Evolutionary conservation across 345 rosid species (phyloP).

Genomic region (Lepidium didymum): DNA sequence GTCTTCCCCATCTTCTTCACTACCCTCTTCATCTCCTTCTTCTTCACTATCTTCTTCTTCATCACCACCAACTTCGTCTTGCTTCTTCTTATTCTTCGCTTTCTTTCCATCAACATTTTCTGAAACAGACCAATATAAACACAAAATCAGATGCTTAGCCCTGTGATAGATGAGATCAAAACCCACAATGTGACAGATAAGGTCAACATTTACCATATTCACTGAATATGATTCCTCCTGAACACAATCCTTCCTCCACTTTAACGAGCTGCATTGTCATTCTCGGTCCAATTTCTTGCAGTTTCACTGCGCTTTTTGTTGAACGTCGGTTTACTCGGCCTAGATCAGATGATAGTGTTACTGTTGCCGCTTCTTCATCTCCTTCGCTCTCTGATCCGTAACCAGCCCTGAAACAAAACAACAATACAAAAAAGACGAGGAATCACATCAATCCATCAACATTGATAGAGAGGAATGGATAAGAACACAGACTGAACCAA

Average conservation of each 20-base stretch:
- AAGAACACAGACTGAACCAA: background rate
- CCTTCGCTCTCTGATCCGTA: conserved; percentile 97
- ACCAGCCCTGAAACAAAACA: conserved; percentile 50
- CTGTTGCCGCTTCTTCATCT: conserved; percentile 91
- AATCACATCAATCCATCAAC: background rate
- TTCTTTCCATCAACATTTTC: conserved; percentile 30
- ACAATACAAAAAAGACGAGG: background rate
- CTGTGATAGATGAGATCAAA: background rate
- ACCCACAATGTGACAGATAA: background rate
- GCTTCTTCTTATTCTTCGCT: background rate
- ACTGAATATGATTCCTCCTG: conserved; percentile 70
- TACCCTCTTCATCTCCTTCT: conserved; percentile 5
- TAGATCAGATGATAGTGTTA: conserved; percentile 65
- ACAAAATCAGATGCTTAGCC: background rate
- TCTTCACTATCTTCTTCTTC: background rate
- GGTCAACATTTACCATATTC: conserved; percentile 41
- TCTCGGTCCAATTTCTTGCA: conserved; percentile 95
- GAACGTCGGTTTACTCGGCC: conserved; percentile 68
- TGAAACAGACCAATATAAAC: conserved; percentile 5
- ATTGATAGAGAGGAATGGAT: background rate
- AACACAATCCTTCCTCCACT: conserved; percentile 85
- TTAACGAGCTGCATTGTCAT: conserved; percentile 71
- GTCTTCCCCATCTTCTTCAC: conserved; percentile 22
- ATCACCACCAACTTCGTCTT: background rate
- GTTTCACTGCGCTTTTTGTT: conserved; percentile 74